These are phyloP conservation scores for Nemania abortiva DNA, from an alignment of 2,329 filamentous ascomycete species.

Conservation along the genomic window DNA sequence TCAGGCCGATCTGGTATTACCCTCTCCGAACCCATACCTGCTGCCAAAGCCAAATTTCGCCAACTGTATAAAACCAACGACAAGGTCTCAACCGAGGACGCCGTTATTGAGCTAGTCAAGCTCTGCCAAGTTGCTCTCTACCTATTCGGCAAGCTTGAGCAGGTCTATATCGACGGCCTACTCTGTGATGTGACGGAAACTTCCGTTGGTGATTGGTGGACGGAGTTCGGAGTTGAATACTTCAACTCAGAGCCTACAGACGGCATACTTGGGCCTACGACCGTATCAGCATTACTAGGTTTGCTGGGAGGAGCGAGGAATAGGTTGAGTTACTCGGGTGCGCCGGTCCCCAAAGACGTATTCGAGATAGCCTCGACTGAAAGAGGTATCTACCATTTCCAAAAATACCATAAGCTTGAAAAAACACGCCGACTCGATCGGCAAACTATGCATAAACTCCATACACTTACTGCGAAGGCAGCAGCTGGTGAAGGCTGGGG, in stretches of 20 bases:
- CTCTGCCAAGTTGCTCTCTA: slow-evolving; percentile 90
- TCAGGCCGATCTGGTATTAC: slow-evolving; percentile 90
- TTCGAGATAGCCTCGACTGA: slow-evolving; percentile 89
- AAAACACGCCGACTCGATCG: slow-evolving; percentile 84
- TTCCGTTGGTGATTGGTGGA: slow-evolving; percentile 95
- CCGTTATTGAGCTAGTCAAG: slow-evolving; percentile 89
- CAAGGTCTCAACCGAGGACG: slow-evolving; percentile 79
- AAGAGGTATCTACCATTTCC: slow-evolving; percentile 86
- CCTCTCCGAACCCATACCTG: slow-evolving; percentile 79
- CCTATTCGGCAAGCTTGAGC: slow-evolving; percentile 87
- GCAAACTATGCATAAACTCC: slow-evolving; percentile 83
- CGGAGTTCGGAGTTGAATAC: slow-evolving; percentile 89
- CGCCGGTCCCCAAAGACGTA: slow-evolving; percentile 88
- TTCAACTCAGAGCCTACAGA: slow-evolving; percentile 94
- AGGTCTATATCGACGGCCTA: slow-evolving; percentile 89
- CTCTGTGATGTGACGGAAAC: slow-evolving; percentile 94
- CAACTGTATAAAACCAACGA: slow-evolving; percentile 91
- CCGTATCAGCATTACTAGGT: slow-evolving; percentile 87
- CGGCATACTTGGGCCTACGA: slow-evolving; percentile 91
- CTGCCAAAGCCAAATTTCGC: slow-evolving; percentile 90
- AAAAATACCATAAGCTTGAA: slow-evolving; percentile 86
- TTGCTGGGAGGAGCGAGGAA: slow-evolving; percentile 92
- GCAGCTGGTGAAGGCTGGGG: slow-evolving; percentile 91
- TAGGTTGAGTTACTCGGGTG: slow-evolving; percentile 84
- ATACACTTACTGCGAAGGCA: slow-evolving; percentile 87